Conservation (phyloP, 805 yeast species). For the Zygosaccharomyces kombuchaensis region DNA sequence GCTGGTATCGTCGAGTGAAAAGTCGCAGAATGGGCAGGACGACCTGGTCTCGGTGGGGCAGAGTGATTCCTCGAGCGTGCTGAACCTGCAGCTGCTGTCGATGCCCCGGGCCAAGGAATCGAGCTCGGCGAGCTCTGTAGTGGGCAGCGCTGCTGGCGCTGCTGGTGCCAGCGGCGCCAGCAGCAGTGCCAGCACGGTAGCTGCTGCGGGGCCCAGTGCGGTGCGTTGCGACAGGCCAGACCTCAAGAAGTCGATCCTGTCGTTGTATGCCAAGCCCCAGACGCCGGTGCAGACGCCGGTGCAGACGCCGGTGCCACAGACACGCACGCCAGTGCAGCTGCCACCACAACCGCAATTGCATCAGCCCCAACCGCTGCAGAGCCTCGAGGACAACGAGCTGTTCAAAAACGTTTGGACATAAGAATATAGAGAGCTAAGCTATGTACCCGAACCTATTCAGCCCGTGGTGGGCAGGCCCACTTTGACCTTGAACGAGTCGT, state of each 20-base stretch:
- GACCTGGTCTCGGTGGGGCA: conserved; percentile 12
- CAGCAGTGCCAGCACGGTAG: conserved; percentile 5
- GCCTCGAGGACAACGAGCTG: conserved; percentile 54
- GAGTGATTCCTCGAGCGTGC: conserved; percentile 9
- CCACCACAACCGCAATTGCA: conserved; percentile 34
- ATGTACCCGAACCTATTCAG: conserved; percentile 22
- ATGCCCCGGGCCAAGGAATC: conserved; percentile 9
- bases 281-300: neutral
- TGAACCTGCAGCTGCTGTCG: conserved; percentile 13
- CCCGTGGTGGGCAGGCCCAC: conserved; percentile 96
- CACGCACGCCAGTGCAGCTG: neutral
- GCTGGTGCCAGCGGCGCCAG: too few species aligned
- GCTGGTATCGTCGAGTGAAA: neutral
- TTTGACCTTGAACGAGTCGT: conserved; percentile 93
- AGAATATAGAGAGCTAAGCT: conserved; percentile 8
- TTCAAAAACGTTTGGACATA: conserved; percentile 64
- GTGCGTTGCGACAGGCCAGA: conserved; percentile 55
- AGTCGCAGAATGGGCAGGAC: conserved; percentile 4
- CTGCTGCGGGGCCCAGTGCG: conserved; percentile 8
- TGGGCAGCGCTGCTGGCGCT: neutral
- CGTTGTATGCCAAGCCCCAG: conserved; percentile 68
- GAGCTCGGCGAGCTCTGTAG: neutral
- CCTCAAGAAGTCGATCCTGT: conserved; percentile 84
- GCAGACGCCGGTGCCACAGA: conserved; percentile 3
- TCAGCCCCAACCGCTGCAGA: conserved; percentile 13